Conservation (phyloP, 768 basidiomycete species). For the Xerocomellus amylosporus region DNA sequence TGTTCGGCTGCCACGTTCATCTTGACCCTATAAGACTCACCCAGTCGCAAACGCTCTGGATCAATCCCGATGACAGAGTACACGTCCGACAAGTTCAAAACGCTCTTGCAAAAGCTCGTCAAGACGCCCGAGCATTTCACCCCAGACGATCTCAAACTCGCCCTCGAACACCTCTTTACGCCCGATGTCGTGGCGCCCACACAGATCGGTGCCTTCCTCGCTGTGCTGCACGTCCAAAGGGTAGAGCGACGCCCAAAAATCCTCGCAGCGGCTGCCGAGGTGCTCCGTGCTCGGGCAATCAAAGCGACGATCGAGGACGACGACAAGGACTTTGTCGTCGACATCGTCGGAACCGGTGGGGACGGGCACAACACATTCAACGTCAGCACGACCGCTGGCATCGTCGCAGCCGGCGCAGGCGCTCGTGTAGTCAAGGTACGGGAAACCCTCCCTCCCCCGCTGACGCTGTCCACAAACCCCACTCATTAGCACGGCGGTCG, state of each 20-base stretch:
- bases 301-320: conserved; percentile 55
- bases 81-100: conserved; percentile 64
- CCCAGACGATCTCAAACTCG: conserved; percentile 64
- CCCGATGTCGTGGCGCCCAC: conserved; percentile 60
- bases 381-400: conserved; percentile 90
- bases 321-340: conserved; percentile 68
- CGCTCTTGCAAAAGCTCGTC: conserved; percentile 72
- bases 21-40: no score
- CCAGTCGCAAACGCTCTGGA: no score
- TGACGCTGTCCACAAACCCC: not conserved
- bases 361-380: conserved; percentile 97
- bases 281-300: conserved; percentile 68
- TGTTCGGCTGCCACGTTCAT: no score
- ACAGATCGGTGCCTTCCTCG: conserved; percentile 88
- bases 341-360: conserved; percentile 52
- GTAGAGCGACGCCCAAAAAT: conserved; percentile 74
- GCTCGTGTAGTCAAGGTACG: conserved; percentile 87
- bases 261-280: conserved; percentile 74
- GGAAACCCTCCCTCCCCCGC: not conserved
- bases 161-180: conserved; percentile 73
- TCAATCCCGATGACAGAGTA: conserved; percentile 21
- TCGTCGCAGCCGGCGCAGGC: conserved; percentile 94
- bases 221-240: conserved; percentile 76
- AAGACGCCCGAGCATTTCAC: conserved; percentile 82
- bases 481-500: conserved; percentile 84